phyloP scores from a whole-genome alignment of 345 rosid genomes.

The Cardiospermum halicacabum region DNA sequence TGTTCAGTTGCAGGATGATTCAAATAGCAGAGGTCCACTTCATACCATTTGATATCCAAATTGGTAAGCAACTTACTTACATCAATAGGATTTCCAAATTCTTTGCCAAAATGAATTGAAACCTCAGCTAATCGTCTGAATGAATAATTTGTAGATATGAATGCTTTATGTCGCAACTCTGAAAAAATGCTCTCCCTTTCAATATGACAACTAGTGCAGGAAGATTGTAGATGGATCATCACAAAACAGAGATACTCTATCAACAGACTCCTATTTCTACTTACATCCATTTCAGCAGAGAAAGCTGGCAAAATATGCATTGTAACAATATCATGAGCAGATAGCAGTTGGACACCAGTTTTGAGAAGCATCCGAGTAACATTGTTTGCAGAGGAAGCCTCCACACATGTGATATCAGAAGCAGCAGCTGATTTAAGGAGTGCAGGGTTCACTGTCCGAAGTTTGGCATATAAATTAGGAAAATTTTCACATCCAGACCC shows the following conservation, averaged over 20 bases:
- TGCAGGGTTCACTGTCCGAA: slow-evolving; percentile 58
- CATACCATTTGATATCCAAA: slow-evolving; percentile 64
- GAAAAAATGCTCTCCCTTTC: slow-evolving; percentile 63
- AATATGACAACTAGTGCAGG: slow-evolving; percentile 53
- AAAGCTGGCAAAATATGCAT: slow-evolving; percentile 71
- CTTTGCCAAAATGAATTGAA: slow-evolving; percentile 68
- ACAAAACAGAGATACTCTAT: slow-evolving; percentile 78
- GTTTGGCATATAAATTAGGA: slow-evolving; percentile 67
- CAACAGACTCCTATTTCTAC: slow-evolving; percentile 39
- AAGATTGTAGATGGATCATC: slow-evolving; percentile 75
- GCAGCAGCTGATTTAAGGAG: slow-evolving; percentile 50
- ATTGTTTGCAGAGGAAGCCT: slow-evolving; percentile 33
- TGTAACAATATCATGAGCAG: slow-evolving; percentile 85
- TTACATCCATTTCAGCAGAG: slow-evolving; percentile 29
- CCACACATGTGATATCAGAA: slow-evolving; percentile 27
- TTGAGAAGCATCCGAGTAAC: slow-evolving; percentile 52
- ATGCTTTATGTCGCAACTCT: slow-evolving; percentile 59
- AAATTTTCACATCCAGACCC: slow-evolving; percentile 54
- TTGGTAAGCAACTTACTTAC: slow-evolving; percentile 43
- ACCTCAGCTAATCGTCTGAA: slow-evolving; percentile 44
- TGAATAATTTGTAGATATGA: slow-evolving; percentile 68
- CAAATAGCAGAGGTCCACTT: slow-evolving; percentile 64
- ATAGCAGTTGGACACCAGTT: slow-evolving; percentile 70
- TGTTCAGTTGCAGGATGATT: slow-evolving; percentile 56
- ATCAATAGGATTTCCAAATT: slow-evolving; percentile 56